Percentiles rank a stretch among this genome's conserved stretches.
phyloP scores from a whole-genome alignment of 2,329 filamentous ascomycete genomes.

The Colletotrichum cordylinicola region DNA sequence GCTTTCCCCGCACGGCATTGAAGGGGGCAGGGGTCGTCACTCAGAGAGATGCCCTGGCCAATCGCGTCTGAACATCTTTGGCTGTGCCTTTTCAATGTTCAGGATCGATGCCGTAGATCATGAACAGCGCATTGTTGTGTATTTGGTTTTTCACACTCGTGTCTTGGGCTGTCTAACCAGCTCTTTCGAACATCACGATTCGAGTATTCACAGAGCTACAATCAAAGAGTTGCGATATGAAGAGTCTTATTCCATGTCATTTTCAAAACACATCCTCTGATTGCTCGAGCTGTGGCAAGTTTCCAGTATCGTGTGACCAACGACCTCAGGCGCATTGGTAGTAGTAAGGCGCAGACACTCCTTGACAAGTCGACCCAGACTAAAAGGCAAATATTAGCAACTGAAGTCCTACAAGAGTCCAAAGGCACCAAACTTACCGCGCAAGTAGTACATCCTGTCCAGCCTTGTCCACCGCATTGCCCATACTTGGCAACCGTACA shows the following conservation, averaged over 20 bases:
- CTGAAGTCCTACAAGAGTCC: slow-evolving; percentile 27
- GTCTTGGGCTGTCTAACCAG: rapidly evolving
- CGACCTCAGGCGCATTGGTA: background rate
- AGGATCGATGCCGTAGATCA: too few species aligned
- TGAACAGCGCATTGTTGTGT: too few species aligned
- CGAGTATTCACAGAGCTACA: background rate
- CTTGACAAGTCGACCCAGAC: background rate
- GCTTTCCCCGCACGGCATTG: background rate
- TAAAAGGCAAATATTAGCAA: background rate
- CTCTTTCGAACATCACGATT: background rate
- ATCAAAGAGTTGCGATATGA: background rate
- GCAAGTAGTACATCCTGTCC: slow-evolving; percentile 46
- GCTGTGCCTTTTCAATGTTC: background rate
- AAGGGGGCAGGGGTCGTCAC: background rate
- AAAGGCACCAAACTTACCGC: slow-evolving; percentile 31
- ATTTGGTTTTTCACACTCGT: background rate
- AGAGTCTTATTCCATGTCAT: background rate
- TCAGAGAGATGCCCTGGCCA: background rate
- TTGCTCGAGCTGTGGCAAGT: rapidly evolving
- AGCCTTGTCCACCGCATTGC: slow-evolving; percentile 47
- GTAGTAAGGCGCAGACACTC: background rate
- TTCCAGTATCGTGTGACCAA: rapidly evolving
- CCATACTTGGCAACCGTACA: slow-evolving; percentile 40
- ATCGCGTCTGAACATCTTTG: background rate
- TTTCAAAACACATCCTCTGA: background rate